phyloP scores from a whole-genome alignment of 2,329 filamentous ascomycete species.

The Huntiella savannae region DNA sequence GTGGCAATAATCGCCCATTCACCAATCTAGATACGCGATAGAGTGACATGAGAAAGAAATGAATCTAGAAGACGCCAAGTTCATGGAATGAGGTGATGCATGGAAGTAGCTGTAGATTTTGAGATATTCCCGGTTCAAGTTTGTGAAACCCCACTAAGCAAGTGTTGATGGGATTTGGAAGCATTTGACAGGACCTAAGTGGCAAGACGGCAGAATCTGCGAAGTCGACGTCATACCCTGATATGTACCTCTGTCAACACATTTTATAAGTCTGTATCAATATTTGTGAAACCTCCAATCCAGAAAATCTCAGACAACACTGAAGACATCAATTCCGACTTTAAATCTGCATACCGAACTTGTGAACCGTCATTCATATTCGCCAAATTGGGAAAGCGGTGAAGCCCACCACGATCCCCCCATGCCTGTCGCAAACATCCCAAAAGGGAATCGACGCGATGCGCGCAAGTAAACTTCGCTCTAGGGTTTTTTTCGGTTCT shows the following conservation, averaged over 20 bases:
- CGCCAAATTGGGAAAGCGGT: constrained; percentile 13
- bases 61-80: no score
- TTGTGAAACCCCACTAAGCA: background rate
- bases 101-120: no score
- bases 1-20: no score
- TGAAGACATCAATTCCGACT: background rate
- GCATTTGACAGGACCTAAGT: no score
- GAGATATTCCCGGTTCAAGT: background rate
- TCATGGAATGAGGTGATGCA: no score
- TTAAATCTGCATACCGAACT: background rate
- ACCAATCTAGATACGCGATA: no score
- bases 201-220: background rate
- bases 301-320: background rate
- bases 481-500: no score
- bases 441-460: constrained; percentile 7
- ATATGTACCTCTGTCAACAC: no score
- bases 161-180: background rate
- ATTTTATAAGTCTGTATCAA: no score
- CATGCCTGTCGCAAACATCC: background rate
- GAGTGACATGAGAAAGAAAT: no score
- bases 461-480: background rate
- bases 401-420: constrained; percentile 11
- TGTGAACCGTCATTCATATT: background rate
- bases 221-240: no score
- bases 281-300: background rate